A percentile compares a stretch with the other conserved stretches of the same genome.
These are phyloP conservation scores for Nakazawaea molendinolei DNA, from an alignment of 805 yeast species.

Conservation along the genomic window DNA sequence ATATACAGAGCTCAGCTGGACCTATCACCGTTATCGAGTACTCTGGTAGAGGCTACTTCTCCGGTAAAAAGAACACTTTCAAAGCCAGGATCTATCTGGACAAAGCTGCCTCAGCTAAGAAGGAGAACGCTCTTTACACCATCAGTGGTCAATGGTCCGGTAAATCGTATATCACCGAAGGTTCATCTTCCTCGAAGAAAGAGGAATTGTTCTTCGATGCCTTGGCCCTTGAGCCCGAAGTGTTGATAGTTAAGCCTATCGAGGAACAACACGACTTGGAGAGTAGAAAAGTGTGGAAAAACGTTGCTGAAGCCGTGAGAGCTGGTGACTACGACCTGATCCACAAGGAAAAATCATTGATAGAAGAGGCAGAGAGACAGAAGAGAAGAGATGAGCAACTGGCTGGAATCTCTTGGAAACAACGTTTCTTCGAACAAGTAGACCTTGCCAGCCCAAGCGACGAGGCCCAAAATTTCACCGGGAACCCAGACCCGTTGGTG, in stretches of 20 bases:
- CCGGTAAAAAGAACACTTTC: conserved; percentile 90
- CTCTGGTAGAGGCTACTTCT: conserved; percentile 90
- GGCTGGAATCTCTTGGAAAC: conserved; percentile 61
- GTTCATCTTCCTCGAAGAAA: conserved; percentile 36
- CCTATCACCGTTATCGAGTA: conserved; percentile 67
- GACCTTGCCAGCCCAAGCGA: conserved; percentile 27
- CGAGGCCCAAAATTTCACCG: conserved; percentile 18
- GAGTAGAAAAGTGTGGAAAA: conserved; percentile 81
- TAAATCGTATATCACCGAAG: conserved; percentile 55
- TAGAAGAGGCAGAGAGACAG: conserved; percentile 84
- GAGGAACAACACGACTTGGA: conserved; percentile 78
- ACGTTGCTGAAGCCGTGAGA: conserved; percentile 83
- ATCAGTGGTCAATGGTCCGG: conserved; percentile 93
- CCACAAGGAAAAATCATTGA: conserved; percentile 62
- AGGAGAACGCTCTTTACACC: conserved; percentile 66
- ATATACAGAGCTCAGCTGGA: conserved; percentile 78
- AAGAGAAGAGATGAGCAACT: conserved; percentile 67
- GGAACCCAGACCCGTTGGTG: conserved; percentile 31
- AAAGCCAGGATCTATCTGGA: conserved; percentile 74
- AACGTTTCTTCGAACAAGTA: conserved; percentile 69
- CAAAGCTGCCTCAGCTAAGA: conserved; percentile 37
- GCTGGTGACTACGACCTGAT: conserved; percentile 71
- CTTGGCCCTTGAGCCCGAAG: conserved; percentile 39
- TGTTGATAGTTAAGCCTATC: conserved; percentile 69
- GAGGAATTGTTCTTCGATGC: conserved; percentile 63